Evolutionary conservation across 495 filamentous ascomycete species (phyloP), one percentile per base, ranked within the genome.

Genomic region (Parachaetomium inaequale): DNA sequence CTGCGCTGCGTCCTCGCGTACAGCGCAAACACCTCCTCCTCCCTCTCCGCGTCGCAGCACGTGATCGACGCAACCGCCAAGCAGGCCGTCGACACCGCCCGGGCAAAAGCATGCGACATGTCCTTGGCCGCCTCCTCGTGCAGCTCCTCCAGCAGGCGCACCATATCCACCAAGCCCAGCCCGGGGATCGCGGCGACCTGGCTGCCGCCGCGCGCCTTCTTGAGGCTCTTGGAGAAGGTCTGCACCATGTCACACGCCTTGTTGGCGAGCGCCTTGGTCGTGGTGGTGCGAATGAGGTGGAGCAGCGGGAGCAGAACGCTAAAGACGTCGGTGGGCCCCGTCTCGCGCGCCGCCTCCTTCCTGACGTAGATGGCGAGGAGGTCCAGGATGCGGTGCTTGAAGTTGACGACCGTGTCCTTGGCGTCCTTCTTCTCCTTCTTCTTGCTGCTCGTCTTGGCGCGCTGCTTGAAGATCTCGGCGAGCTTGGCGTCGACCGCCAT

Each of bases 371-470:
- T 89, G 63, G 89, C 83, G 25, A 98, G 81, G 0, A 98, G 78
- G 67, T 98, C 94, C 15, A 98, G 78, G 10, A 97, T 87, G 38
- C 92, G 88, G 76, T 88, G 89, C 80, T 98, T 98, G 84, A 98
- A 96, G 75, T 93, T 91, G 65, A 94, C 76, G 67, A 98, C 89
- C n/a, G 82, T 90, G 58, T 93, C 89, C 68, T 90, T 91, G 49
- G 94, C 91, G 61, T 90, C 88, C 70, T 89, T 91, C 61, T 87
- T 87, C 70, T 94, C 88, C 69, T 90, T 85, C 73, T 91, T 90
- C 72, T 89, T 88, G 62, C 63, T 72, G n/a, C 68, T 66, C 7
- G 70, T 78, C 65, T 82, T 86, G 42, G 69, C 67, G 47, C 87
- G 84, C 60, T 93, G 87, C 59, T 84, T 81, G 81, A 98, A 96